Percentiles rank a stretch among this genome's conserved stretches.
Conservation (phyloP, 495 filamentous ascomycete genomes). For the Sphaerosporella brunnea region DNA sequence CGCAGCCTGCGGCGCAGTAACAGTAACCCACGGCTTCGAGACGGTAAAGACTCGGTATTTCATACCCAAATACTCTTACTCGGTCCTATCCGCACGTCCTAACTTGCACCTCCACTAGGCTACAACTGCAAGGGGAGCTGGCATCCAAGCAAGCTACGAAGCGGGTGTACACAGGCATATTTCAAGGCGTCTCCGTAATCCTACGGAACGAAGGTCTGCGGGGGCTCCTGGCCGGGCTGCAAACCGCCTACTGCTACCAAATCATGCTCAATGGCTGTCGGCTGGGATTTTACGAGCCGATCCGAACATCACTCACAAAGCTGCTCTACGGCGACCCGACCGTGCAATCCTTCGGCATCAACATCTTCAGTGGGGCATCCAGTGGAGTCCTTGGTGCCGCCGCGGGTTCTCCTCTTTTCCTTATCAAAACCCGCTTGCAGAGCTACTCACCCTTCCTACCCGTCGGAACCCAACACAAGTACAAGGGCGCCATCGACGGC, state of each 20-base stretch:
- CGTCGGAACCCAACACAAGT: constrained; percentile 88
- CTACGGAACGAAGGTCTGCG: constrained; percentile 73
- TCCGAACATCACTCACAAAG: constrained; percentile 44
- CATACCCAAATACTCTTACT: too few relatives aligned
- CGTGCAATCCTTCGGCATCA: constrained; percentile 69
- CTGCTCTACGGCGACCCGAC: constrained; percentile 50
- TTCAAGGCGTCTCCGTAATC: constrained; percentile 84
- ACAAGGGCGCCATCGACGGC: constrained; percentile 71
- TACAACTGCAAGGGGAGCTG: constrained; percentile 94
- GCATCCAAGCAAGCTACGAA: constrained; percentile 67
- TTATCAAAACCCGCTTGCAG: constrained; percentile 95
- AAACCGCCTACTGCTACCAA: constrained; percentile 94
- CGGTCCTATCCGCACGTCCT: constrained; percentile 1
- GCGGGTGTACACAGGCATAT: constrained; percentile 75
- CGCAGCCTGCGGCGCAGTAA: constrained; percentile 92
- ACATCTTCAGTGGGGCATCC: constrained; percentile 76
- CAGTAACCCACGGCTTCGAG: constrained; percentile 94
- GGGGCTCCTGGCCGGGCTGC: constrained; percentile 77
- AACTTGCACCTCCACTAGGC: constrained; percentile 31
- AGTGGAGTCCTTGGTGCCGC: constrained; percentile 82
- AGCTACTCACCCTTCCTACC: constrained; percentile 87
- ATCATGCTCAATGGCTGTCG: constrained; percentile 91
- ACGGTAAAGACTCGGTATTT: constrained; percentile 92
- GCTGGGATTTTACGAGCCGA: constrained; percentile 92
- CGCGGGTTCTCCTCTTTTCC: constrained; percentile 86